These are phyloP conservation scores for Cupressus sempervirens DNA, from an alignment of 75 land plant species.

Conservation along the genomic window DNA sequence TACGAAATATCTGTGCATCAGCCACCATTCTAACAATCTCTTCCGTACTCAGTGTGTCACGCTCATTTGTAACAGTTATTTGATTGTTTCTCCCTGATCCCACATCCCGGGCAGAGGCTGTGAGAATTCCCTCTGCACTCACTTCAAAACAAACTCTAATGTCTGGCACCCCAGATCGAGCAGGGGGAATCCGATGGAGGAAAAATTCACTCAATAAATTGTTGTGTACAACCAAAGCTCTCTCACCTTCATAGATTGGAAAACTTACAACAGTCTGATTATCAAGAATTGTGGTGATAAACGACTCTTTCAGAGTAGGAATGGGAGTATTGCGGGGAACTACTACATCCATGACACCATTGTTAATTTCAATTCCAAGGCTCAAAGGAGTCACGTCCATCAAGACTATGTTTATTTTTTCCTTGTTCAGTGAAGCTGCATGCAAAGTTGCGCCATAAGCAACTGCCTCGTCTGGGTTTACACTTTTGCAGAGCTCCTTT, in stretches of 20 bases:
- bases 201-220: conserved; percentile 16
- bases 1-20: not conserved
- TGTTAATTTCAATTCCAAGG: not conserved
- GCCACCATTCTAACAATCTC: not conserved
- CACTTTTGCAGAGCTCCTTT: not conserved
- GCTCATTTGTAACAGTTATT: not conserved
- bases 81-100: not conserved
- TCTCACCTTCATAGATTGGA: conserved; percentile 21
- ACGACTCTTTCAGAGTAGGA: not conserved
- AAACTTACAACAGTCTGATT: conserved; percentile 7
- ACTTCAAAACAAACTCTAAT: conserved; percentile 15
- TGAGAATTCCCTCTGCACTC: conserved; percentile 25
- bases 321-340: conserved; percentile 33
- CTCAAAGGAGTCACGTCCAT: not conserved
- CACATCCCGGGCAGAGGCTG: conserved; percentile 18
- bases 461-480: conserved; percentile 3
- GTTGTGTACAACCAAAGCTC: conserved; percentile 18
- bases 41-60: not conserved
- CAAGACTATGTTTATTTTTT: not conserved
- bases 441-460: not conserved
- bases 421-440: not conserved
- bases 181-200: not conserved
- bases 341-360: conserved; percentile 13
- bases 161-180: not conserved
- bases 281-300: conserved; percentile 7